Percentiles rank a stretch among this genome's conserved stretches.
Evolutionary conservation across 2,329 filamentous ascomycete genomes (phyloP).

Genomic region (Eutypa lata): DNA sequence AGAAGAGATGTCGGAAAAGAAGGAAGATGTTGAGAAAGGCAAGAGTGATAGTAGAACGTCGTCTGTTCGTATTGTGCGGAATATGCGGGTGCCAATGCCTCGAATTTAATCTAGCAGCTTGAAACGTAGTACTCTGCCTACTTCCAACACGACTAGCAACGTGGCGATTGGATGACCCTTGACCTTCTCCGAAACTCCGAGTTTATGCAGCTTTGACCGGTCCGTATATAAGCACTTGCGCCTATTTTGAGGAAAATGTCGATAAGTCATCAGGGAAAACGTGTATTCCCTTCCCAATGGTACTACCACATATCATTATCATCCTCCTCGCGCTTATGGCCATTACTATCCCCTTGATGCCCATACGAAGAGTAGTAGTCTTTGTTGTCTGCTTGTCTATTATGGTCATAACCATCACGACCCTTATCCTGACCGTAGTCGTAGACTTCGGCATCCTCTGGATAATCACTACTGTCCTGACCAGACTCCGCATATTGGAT

Average conservation of each 20-base stretch:
- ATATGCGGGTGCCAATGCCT: not conserved
- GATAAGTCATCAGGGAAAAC: not conserved
- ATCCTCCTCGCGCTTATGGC: slow-evolving; percentile 15
- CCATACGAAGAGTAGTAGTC: slow-evolving; percentile 28
- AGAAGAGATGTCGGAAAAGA: not conserved
- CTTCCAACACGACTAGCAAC: not conserved
- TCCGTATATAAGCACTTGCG: slow-evolving; percentile 27
- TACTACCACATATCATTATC: not conserved
- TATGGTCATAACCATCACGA: slow-evolving; percentile 34
- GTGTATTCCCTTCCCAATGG: not conserved
- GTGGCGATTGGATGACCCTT: not conserved
- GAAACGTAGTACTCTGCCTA: not conserved
- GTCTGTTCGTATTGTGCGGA: not conserved
- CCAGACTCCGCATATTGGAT: slow-evolving; percentile 45
- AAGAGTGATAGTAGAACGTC: too few species aligned
- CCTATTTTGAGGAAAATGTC: slow-evolving; percentile 8
- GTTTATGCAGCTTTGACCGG: slow-evolving; percentile 18
- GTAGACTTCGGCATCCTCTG: slow-evolving; percentile 51
- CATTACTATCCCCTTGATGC: slow-evolving; percentile 30
- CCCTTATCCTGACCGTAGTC: slow-evolving; percentile 48
- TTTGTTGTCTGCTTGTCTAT: slow-evolving; percentile 34
- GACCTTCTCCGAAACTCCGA: slow-evolving; percentile 8
- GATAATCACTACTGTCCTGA: slow-evolving; percentile 44
- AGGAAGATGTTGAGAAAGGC: not conserved
- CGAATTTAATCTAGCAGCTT: not conserved